Evolutionary conservation across 202 grass and related monocot species (phyloP).

Genomic region (Schoenoplectus tabernaemontani): DNA sequence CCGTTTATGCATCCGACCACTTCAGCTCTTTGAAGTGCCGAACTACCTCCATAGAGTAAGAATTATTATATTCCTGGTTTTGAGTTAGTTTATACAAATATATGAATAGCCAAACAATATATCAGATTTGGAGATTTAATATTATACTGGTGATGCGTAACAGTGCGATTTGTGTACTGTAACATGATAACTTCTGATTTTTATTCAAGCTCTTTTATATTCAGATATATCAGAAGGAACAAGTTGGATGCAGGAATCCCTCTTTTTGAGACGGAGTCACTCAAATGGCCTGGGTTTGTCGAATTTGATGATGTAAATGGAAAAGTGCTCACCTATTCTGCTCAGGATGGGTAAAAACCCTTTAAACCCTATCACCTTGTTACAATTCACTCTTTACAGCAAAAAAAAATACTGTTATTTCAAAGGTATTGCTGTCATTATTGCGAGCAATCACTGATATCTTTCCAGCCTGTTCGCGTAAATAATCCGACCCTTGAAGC

Average conservation of each 20-base stretch:
- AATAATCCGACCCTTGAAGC: background rate
- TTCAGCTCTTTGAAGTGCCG: slow-evolving; percentile 99
- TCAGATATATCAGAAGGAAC: slow-evolving; percentile 93
- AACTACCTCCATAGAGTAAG: slow-evolving; percentile 95
- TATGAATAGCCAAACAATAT: background rate
- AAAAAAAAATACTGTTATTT: background rate
- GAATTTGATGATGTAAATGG: slow-evolving; percentile 99
- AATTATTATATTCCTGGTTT: slow-evolving; percentile 6
- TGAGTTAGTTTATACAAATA: background rate
- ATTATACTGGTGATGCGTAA: background rate
- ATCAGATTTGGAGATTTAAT: background rate
- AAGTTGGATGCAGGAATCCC: slow-evolving; percentile 80
- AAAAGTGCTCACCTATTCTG: slow-evolving; percentile 83
- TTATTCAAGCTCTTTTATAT: background rate
- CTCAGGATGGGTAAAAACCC: slow-evolving; percentile 68
- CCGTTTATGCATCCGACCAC: slow-evolving; percentile 91
- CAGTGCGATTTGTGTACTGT: background rate
- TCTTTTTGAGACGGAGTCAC: slow-evolving; percentile 88
- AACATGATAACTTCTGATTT: slow-evolving; percentile 10
- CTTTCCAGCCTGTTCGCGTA: background rate
- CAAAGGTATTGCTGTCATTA: background rate
- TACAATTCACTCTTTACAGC: no score
- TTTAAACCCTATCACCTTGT: background rate
- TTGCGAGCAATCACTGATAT: background rate
- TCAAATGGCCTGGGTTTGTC: slow-evolving; percentile 98